phyloP scores from a whole-genome alignment of 176 grass and related monocot species.

The Musa beccarii region DNA sequence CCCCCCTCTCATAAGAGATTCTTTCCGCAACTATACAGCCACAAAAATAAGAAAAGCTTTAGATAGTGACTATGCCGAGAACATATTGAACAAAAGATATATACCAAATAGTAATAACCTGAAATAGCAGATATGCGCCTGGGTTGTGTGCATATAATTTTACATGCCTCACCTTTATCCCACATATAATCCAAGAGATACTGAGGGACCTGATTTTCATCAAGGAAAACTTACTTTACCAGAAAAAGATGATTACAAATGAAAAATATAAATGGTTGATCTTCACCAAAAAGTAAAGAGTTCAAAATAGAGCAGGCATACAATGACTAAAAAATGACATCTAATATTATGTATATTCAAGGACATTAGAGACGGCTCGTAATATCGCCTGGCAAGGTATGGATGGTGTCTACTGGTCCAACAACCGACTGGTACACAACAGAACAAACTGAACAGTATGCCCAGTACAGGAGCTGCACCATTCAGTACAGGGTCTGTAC shows the following conservation, averaged over 20 bases:
- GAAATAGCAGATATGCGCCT: constrained; percentile 93
- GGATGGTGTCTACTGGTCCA: too few relatives aligned
- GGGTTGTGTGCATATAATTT: constrained; percentile 91
- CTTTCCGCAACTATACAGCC: constrained; percentile 64
- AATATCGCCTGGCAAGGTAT: too few relatives aligned
- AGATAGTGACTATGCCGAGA: constrained; percentile 6
- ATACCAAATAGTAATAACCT: constrained; percentile 36
- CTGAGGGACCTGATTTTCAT: constrained; percentile 80
- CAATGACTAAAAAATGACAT: too few relatives aligned
- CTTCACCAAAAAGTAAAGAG: neutral
- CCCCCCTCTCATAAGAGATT: constrained; percentile 93
- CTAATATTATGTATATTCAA: too few relatives aligned
- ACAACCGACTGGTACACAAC: too few relatives aligned
- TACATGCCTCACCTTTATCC: constrained; percentile 74
- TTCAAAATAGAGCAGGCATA: too few relatives aligned
- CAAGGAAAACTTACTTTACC: neutral
- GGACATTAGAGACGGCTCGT: too few relatives aligned
- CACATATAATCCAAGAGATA: constrained; percentile 95
- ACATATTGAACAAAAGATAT: constrained; percentile 18
- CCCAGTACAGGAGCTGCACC: too few relatives aligned
- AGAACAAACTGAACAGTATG: too few relatives aligned
- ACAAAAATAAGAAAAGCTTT: constrained; percentile 10
- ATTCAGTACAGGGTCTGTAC: too few relatives aligned
- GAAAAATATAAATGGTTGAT: neutral
- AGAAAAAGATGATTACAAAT: neutral